Conservation (phyloP, 1,284 basidiomycete species). For the Meira nashicola region DNA sequence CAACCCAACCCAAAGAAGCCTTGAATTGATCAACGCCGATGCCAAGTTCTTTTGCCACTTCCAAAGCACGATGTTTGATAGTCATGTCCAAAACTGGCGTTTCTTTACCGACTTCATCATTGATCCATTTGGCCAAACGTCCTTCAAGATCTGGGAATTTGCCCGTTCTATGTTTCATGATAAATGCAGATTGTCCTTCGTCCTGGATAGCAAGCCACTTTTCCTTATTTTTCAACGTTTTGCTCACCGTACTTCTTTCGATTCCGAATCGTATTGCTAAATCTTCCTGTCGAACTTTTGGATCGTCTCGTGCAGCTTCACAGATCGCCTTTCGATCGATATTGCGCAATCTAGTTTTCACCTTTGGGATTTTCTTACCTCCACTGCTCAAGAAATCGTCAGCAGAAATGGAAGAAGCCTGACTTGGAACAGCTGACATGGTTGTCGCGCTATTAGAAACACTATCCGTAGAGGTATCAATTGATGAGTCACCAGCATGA, state of each 20-base stretch:
- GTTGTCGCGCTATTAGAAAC: conserved; percentile 1
- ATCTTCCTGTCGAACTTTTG: conserved; percentile 57
- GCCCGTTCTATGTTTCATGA: conserved; percentile 38
- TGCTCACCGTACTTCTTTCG: conserved; percentile 86
- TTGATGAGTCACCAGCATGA: conserved; percentile 4
- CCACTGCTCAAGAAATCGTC: conserved; percentile 6
- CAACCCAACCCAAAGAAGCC: conserved; percentile 81
- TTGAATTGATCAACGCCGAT: conserved; percentile 72
- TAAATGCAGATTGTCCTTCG: conserved; percentile 22
- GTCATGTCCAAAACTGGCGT: conserved; percentile 65
- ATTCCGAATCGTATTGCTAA: conserved; percentile 70
- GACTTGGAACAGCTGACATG: conserved; percentile 5
- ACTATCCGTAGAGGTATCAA: conserved; percentile 8
- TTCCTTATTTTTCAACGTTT: conserved; percentile 77
- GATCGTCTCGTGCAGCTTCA: conserved; percentile 53
- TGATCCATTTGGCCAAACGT: conserved; percentile 63
- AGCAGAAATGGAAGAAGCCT: conserved; percentile 4
- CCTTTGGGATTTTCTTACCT: background rate
- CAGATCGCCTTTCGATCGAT: conserved; percentile 72
- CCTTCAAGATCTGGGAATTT: conserved; percentile 70
- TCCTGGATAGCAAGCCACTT: conserved; percentile 68
- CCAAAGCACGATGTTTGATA: conserved; percentile 68
- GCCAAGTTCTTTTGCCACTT: conserved; percentile 62
- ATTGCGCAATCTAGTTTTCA: conserved; percentile 9
- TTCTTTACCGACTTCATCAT: conserved; percentile 59